Evolutionary conservation across 2,329 filamentous ascomycete species (phyloP), one percentile per base, ranked within the genome.

Genomic region (Diaporthe vaccinii): DNA sequence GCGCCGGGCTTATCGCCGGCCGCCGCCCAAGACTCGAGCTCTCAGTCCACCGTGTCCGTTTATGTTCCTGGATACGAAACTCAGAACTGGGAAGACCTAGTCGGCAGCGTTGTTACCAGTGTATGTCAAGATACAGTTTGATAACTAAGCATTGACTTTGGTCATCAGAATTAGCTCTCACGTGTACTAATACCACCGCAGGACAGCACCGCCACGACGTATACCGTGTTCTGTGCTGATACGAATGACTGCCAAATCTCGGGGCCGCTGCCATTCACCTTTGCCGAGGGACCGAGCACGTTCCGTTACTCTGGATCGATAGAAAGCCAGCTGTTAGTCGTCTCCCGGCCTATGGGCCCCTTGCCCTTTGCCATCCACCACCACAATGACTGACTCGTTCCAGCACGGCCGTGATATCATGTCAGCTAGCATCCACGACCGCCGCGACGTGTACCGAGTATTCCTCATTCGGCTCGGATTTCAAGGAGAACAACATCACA

Each of bases 141-240:
- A 80, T 8, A 79, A 77, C 74, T 78, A 22, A 14, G 2, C n/a
- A 22, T 25, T n/a, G 12, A 9, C 22, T 55, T 25, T 7, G 4
- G 44, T 6, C 28, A n/a, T 41, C 31, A n/a, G 20, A 5, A 12
- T 10, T 31, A 9, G 34, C 36, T 25, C 10, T 77, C 74, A 34
- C 20, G 51, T 44, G 51, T 55, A 31, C 58, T 71, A 15, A 72
- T 31, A 31, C 36, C 17, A 12, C 34, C 69, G 46, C 77, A 87
- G 86, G 81, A 88, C 74, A 77, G 80, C 55, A 78, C 79, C 36
- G 80, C 84, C 75, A 88, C 87, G 22, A 85, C 85, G 34, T 88
- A 87, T 76, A 88, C 87, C 74, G 85, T 89, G 55, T 89, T 89
- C 78, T 89, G 87, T 76, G 84, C 84, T 14, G 82, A 85, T 41